phyloP scores from a whole-genome alignment of 768 basidiomycete genomes.

The Asterophora parasitica region DNA sequence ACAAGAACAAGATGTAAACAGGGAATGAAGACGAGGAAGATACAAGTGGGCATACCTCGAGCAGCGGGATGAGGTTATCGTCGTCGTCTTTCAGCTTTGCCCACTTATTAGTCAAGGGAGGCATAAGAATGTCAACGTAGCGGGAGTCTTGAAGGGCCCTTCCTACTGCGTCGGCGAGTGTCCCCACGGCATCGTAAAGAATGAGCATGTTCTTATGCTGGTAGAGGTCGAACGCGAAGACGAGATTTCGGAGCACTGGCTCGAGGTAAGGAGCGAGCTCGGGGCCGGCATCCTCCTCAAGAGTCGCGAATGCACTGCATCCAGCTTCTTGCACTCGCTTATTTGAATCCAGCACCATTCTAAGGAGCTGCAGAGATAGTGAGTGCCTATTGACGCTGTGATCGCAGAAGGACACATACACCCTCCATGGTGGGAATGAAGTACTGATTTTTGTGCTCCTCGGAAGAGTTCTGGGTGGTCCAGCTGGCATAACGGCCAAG shows the following conservation, averaged over 20 bases:
- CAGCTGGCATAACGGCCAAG: constrained; percentile 98
- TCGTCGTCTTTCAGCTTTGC: constrained; percentile 87
- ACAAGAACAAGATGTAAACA: background rate
- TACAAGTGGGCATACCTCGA: constrained; percentile 64
- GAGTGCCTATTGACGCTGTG: background rate
- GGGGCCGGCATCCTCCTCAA: constrained; percentile 93
- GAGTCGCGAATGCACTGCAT: constrained; percentile 96
- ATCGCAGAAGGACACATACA: constrained; percentile 37
- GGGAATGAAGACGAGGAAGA: background rate
- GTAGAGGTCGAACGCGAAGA: constrained; percentile 95
- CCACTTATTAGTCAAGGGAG: constrained; percentile 88
- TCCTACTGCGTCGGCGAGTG: constrained; percentile 94
- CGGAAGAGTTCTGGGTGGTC: constrained; percentile 82
- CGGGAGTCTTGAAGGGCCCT: constrained; percentile 77
- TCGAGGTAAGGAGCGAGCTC: constrained; percentile 92
- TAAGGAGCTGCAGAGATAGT: constrained; percentile 64
- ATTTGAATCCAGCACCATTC: constrained; percentile 97
- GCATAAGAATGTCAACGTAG: constrained; percentile 95
- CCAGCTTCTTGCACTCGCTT: constrained; percentile 99
- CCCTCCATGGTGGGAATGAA: constrained; percentile 99
- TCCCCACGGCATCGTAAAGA: constrained; percentile 97
- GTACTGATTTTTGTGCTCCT: constrained; percentile 84
- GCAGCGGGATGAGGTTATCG: constrained; percentile 86
- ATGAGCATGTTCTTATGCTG: constrained; percentile 99
- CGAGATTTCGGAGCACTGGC: constrained; percentile 90